A percentile compares a stretch with the other conserved stretches of the same genome.
Conservation (phyloP, 192 early-diverging fungal species). For the Linnemannia schmuckeri region DNA sequence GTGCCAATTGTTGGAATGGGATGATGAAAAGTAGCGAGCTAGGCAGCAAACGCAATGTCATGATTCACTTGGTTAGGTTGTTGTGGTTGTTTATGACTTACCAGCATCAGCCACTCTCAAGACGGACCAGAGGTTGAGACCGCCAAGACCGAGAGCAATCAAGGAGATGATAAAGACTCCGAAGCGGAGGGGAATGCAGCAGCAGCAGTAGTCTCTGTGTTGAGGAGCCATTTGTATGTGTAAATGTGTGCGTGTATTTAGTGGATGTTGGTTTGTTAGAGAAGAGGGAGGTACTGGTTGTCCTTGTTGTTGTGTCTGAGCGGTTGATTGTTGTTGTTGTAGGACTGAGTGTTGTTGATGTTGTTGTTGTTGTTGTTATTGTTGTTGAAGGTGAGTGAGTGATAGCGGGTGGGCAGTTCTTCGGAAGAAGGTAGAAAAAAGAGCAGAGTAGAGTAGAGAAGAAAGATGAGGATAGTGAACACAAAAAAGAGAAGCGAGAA, state of each 20-base stretch:
- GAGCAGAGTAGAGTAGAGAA: not conserved
- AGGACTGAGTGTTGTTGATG: not conserved
- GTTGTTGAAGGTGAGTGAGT: not conserved
- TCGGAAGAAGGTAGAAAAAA: not conserved
- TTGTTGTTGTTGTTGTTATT: not conserved
- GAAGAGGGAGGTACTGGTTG: not conserved
- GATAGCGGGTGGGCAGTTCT: not conserved
- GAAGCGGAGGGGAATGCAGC: conserved; percentile 35
- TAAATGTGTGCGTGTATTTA: not conserved
- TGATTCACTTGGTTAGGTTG: too few relatives aligned
- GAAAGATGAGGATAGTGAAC: not conserved
- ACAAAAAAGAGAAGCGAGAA: not conserved
- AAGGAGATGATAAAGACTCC: conserved; percentile 25
- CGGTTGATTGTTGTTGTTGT: not conserved
- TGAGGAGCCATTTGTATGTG: conserved; percentile 15
- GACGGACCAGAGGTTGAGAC: not conserved
- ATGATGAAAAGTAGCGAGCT: too few relatives aligned
- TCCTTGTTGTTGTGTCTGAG: not conserved
- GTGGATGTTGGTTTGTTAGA: not conserved
- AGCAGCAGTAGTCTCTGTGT: conserved; percentile 35
- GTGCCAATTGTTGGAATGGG: not conserved
- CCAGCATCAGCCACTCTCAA: not conserved
- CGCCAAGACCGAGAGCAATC: conserved; percentile 19
- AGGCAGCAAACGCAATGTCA: too few relatives aligned
- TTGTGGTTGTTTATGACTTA: not conserved